These are phyloP conservation scores for Venturia aucupariae DNA, from an alignment of 2,329 filamentous ascomycete species.

Conservation along the genomic window DNA sequence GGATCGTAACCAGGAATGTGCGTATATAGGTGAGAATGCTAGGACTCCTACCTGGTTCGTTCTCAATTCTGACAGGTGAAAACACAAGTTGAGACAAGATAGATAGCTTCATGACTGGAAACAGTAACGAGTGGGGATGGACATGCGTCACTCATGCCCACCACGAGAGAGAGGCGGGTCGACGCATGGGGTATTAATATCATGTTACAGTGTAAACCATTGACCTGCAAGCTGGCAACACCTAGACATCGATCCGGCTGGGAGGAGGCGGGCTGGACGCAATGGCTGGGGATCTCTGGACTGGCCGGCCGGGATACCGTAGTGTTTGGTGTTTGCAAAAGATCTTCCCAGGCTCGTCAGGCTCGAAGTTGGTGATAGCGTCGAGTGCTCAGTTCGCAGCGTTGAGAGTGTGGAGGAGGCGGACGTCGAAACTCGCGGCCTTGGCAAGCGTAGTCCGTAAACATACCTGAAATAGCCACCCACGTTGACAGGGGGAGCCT, in stretches of 20 bases:
- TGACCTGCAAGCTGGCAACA: neutral
- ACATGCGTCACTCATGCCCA: neutral
- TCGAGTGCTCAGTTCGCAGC: neutral
- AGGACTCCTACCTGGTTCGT: slow-evolving; percentile 3
- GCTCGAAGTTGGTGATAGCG: neutral
- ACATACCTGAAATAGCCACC: too few relatives aligned
- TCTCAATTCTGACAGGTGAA: slow-evolving; percentile 19
- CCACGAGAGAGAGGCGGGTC: neutral
- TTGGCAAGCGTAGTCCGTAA: neutral
- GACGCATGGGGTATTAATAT: too few relatives aligned
- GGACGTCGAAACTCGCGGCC: neutral
- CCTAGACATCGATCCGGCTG: neutral
- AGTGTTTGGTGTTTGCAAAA: neutral
- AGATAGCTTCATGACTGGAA: neutral
- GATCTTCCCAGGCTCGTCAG: too few relatives aligned
- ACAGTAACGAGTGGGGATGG: neutral
- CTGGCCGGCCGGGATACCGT: neutral
- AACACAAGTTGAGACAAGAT: slow-evolving; percentile 20
- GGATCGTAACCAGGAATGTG: neutral
- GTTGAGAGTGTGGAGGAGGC: neutral
- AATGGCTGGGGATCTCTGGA: neutral
- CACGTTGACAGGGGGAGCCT: too few relatives aligned
- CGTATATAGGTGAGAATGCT: neutral
- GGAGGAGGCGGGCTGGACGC: neutral
- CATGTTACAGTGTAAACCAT: too few relatives aligned